Evolutionary conservation across 208 protist species (phyloP), one percentile per base, ranked within the genome.

Genomic region (Leishmania guyanensis): DNA sequence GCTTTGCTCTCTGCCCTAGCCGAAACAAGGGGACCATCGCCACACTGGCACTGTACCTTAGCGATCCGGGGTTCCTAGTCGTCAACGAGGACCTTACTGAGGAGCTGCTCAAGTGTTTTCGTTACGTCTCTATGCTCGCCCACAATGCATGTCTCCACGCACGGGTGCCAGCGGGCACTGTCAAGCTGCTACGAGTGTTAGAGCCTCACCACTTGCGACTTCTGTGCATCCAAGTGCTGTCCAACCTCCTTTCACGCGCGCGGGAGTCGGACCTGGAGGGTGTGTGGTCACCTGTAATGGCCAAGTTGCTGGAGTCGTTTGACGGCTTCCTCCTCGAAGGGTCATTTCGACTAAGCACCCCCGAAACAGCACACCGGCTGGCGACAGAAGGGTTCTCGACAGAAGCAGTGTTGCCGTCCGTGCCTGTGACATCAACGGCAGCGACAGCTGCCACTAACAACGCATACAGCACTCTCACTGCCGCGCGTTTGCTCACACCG

Each of bases 101-200:
- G 81, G 91, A 95, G 77, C 72, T 95, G 68, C 82, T 96, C 62
- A 90, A 90, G 66, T 96, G 93, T 79, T 83, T 95, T 62, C 77
- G 81, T 20, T 86, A 90, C 75, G 48, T 94, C 26, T 71, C 88
- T 6, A 69, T 90, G 10, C 62, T 90, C 3, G 80, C 84, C 39
- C 68, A 91, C 66, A 76, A 86, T 3, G 71, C 79, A 14, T 81
- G 91, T 60, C 60, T 93, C 2, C 73, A 82, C 22, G 60, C 82
- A 3, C 3, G 84, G 5, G 85, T 88, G 39, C 75, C 91, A 33
- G 39, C n/a, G 0, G 69, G 77, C 53, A 70, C 92, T 10, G 64
- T 85, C 5, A 46, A 64, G 56, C 74, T 96, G 51, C 84, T 94
- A 74, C 80, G 84, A 10, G 64, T 88, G 64, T 74, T 94, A 29